Base-by-base conservation (phyloP, 1,284 basidiomycete species). In the Ceratobasidium sp. region DNA sequence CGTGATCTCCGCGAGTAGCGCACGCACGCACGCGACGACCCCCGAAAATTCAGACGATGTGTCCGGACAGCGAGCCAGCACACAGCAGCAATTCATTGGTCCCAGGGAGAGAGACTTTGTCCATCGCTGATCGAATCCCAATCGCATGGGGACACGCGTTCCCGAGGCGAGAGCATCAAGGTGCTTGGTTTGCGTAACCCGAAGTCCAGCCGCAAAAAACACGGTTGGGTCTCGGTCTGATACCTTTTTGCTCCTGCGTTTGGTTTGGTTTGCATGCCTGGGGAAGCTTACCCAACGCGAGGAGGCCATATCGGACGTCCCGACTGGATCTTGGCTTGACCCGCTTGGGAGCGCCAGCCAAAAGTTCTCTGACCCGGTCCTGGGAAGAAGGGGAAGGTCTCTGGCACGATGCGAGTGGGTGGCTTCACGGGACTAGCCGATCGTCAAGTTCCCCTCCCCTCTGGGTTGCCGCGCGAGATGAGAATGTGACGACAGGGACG, bases 201-300 rank as follows among this genome's bases (percentile, higher is more conserved):
- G 65, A 67, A 67, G 49, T 67, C 65, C 65, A 67, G 65, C 65
- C 65, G 65, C 49, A 35, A 47, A 47, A 47, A 47, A 47, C 65
- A 67, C 65, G 65, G 65, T n/a, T 67, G n/a, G 65, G 65, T 54
- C 51, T 67, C 65, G 65, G 65, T 54, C 65, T n/a, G 53, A n/a
- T 56, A 10, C 53, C 53, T 56, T 17, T 26, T 20, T 39, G 20
- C n/a, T 11, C 35, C 31, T 61, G 33, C 58, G 58, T 61, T 61
- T 61, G 37, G 58, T 42, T 61, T 61, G 58, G 58, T 37, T 58
- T 58, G 56, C n/a, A n/a, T n/a, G n/a, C n/a, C n/a, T n/a, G n/a
- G 56, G 17, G 26, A 31, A n/a, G 60, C 39, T 65, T 65, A 49
- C 26, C 45, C 63, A 49, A 33, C 39, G 63, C 23, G 39, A 49